Evolutionary conservation across 345 rosid species (phyloP).

Genomic region (Cardiospermum halicacabum): DNA sequence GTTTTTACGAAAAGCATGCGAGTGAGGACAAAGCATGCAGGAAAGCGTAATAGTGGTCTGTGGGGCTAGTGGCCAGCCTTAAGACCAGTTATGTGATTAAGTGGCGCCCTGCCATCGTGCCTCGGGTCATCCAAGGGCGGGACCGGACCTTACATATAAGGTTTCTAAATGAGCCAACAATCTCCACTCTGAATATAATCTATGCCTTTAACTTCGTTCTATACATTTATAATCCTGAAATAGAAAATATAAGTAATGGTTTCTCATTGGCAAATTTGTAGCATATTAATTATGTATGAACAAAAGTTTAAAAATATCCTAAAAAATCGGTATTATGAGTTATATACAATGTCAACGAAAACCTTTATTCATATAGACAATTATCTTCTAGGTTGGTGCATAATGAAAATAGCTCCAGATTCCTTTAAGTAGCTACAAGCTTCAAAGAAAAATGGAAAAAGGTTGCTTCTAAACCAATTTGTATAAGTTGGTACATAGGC

Average conservation of each 20-base stretch:
- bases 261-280: neutral
- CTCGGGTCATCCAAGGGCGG: too few relatives aligned
- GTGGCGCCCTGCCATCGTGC: too few relatives aligned
- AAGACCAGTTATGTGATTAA: too few relatives aligned
- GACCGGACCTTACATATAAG: too few relatives aligned
- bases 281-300: neutral
- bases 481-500: neutral
- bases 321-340: neutral
- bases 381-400: constrained; percentile 9
- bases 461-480: neutral
- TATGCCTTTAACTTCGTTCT: too few relatives aligned
- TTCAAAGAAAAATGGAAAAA: neutral
- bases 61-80: too few relatives aligned
- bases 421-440: constrained; percentile 9
- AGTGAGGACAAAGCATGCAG: too few relatives aligned
- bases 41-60: too few relatives aligned
- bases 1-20: too few relatives aligned
- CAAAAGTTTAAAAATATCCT: neutral
- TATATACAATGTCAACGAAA: neutral
- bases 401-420: neutral
- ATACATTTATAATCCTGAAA: neutral
- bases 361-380: constrained; percentile 2
- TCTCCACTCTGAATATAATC: too few relatives aligned
- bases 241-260: too few relatives aligned
- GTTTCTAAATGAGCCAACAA: too few relatives aligned